Conservation (phyloP, 257 asterid genomes). For the Solanum pennellii region DNA sequence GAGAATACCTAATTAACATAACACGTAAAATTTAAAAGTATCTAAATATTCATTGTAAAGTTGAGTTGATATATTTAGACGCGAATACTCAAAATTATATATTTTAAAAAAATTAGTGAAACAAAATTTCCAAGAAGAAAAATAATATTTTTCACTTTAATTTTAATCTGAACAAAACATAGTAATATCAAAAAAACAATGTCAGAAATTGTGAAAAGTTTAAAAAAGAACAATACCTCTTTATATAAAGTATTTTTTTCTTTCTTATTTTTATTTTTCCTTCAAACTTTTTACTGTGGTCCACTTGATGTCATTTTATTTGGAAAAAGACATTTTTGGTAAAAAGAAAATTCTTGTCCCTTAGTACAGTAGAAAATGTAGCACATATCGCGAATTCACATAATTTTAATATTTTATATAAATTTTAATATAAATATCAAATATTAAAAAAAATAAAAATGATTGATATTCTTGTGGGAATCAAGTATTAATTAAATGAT, state of each 20-base stretch:
- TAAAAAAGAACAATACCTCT: not conserved
- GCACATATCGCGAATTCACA: too few relatives aligned
- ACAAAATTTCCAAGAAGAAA: not conserved
- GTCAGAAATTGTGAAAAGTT: not conserved
- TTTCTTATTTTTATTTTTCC: not conserved
- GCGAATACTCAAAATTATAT: accelerated
- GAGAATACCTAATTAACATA: accelerated
- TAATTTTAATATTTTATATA: too few relatives aligned
- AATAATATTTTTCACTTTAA: not conserved
- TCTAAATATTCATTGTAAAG: too few relatives aligned
- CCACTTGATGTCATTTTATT: not conserved
- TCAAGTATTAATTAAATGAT: not conserved
- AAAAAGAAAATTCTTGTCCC: not conserved
- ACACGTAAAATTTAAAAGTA: too few relatives aligned
- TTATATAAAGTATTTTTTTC: not conserved
- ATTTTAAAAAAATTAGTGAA: not conserved
- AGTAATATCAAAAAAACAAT: not conserved
- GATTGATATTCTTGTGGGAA: not conserved
- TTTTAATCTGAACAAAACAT: not conserved
- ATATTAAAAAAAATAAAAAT: not conserved
- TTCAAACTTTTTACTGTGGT: not conserved
- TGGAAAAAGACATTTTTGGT: not conserved
- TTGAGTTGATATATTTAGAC: not conserved
- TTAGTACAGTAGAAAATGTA: not conserved
- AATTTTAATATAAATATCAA: too few relatives aligned